A percentile compares a stretch with the other conserved stretches of the same genome.
phyloP scores from a whole-genome alignment of 345 rosid genomes.

The Aquilaria sinensis region DNA sequence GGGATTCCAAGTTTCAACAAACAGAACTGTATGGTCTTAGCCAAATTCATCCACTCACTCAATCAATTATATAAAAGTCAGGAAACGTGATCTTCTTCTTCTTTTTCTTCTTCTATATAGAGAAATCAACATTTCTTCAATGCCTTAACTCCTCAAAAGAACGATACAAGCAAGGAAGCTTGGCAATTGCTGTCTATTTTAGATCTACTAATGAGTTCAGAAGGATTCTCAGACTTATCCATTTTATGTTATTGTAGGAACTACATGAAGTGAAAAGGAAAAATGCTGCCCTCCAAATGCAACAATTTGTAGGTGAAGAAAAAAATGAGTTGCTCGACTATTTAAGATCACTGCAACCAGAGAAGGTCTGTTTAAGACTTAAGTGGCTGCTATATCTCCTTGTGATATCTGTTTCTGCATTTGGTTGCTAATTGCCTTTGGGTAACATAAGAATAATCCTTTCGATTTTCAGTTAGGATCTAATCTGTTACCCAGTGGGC shows the following conservation, averaged over 20 bases:
- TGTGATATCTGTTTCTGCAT: background rate
- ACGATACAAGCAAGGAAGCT: too few species aligned
- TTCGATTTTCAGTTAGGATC: too few species aligned
- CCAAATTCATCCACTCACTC: too few species aligned
- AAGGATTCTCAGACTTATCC: conserved; percentile 12
- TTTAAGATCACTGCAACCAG: conserved; percentile 88
- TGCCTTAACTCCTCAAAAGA: too few species aligned
- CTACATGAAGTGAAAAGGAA: conserved; percentile 74
- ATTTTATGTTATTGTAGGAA: conserved; percentile 44
- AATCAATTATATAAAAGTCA: too few species aligned
- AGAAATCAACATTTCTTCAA: too few species aligned
- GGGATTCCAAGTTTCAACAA: too few species aligned
- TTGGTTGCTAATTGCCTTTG: conserved; percentile 1
- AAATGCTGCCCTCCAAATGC: conserved; percentile 96
- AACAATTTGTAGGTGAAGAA: conserved; percentile 98
- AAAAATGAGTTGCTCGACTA: conserved; percentile 94
- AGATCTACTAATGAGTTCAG: background rate
- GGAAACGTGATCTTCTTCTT: too few species aligned
- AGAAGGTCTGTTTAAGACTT: conserved; percentile 51
- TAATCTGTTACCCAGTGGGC: too few species aligned
- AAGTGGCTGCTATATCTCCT: background rate
- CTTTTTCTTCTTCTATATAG: too few species aligned
- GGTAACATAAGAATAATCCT: too few species aligned
- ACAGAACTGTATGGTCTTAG: too few species aligned
- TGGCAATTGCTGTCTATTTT: background rate